Evolutionary conservation across 768 basidiomycete species (phyloP).

Genomic region (Rhizopogon rudus): DNA sequence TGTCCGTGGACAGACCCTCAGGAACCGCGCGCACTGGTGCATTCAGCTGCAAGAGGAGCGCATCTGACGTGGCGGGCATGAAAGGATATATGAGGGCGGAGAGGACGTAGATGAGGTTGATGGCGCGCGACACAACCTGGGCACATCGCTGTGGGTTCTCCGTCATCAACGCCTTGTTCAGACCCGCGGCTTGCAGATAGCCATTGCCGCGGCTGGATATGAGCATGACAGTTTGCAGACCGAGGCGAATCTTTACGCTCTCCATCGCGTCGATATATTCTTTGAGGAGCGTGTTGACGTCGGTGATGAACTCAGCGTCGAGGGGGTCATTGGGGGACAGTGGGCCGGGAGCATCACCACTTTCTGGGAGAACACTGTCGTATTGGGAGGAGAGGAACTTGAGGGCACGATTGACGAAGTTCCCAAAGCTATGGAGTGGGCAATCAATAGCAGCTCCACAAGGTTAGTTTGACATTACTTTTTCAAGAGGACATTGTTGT

Average conservation of each 20-base stretch:
- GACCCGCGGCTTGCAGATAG: slow-evolving; percentile 89
- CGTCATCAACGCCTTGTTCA: slow-evolving; percentile 85
- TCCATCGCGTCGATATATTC: slow-evolving; percentile 90
- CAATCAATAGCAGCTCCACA: not conserved
- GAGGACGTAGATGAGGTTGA: slow-evolving; percentile 91
- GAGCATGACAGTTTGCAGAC: slow-evolving; percentile 85
- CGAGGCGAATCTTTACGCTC: slow-evolving; percentile 80
- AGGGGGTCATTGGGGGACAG: slow-evolving; percentile 60
- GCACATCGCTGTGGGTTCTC: slow-evolving; percentile 83
- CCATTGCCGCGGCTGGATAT: slow-evolving; percentile 86
- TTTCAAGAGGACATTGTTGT: slow-evolving; percentile 91
- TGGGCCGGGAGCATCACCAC: slow-evolving; percentile 63
- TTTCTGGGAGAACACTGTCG: slow-evolving; percentile 74
- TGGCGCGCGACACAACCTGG: slow-evolving; percentile 81
- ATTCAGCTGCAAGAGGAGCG: slow-evolving; percentile 83
- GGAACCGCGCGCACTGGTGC: slow-evolving; percentile 84
- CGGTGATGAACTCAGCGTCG: slow-evolving; percentile 73
- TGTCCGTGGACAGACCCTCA: slow-evolving; percentile 66
- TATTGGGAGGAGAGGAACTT: slow-evolving; percentile 92
- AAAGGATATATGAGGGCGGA: slow-evolving; percentile 87
- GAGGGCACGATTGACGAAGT: slow-evolving; percentile 92
- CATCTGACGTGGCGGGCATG: slow-evolving; percentile 87
- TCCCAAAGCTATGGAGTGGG: slow-evolving; percentile 67
- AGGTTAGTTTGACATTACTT: slow-evolving; percentile 48
- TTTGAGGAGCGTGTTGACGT: slow-evolving; percentile 72